These are phyloP conservation scores for Borovskyia barvae DNA, from an alignment of 208 protist species.

Conservation along the genomic window DNA sequence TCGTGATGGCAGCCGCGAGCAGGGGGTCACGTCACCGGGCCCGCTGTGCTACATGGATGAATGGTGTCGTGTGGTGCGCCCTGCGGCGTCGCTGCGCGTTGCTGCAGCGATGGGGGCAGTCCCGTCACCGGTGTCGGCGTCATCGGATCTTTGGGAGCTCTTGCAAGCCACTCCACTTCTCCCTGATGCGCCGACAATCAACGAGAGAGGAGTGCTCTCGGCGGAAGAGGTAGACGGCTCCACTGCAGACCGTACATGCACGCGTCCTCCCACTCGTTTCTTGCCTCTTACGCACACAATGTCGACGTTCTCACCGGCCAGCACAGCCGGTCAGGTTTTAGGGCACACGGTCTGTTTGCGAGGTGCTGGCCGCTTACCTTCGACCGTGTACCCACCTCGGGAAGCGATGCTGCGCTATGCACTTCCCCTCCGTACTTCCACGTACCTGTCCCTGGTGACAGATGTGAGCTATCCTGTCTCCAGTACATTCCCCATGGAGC, in stretches of 20 bases:
- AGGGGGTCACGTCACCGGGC: constrained; percentile 10
- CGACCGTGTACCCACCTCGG: constrained; percentile 44
- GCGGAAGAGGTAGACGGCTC: background rate
- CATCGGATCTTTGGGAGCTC: constrained; percentile 62
- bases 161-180: constrained; percentile 54
- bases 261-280: constrained; percentile 26
- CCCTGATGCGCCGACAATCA: constrained; percentile 5
- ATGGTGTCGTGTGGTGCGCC: constrained; percentile 63
- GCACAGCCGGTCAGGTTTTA: constrained; percentile 54
- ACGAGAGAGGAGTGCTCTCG: background rate
- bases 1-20: constrained; percentile 38
- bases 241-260: background rate
- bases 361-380: constrained; percentile 49
- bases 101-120: constrained; percentile 54
- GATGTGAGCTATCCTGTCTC: constrained; percentile 65
- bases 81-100: constrained; percentile 54
- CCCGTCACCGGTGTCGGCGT: constrained; percentile 35
- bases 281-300: constrained; percentile 65
- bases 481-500: constrained; percentile 54
- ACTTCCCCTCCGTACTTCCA: constrained; percentile 53
- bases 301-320: constrained; percentile 17
- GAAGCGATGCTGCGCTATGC: constrained; percentile 84
- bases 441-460: constrained; percentile 66
- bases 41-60: constrained; percentile 72
- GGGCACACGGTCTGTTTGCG: constrained; percentile 71